phyloP scores from a whole-genome alignment of 768 basidiomycete species.

The Tulasnella sp. region DNA sequence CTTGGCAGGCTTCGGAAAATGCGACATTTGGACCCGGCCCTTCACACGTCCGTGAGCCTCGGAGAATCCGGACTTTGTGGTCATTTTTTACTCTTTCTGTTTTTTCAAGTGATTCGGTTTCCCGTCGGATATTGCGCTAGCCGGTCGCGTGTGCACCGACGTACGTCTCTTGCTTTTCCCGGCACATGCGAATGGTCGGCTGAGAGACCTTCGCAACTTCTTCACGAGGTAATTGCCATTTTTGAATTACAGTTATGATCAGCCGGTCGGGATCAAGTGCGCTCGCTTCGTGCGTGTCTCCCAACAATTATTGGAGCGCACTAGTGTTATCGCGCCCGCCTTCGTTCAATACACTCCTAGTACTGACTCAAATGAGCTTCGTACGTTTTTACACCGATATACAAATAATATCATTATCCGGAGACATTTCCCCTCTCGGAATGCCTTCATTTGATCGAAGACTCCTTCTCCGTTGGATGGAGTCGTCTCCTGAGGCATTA shows the following conservation, averaged over 20 bases:
- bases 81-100: neutral
- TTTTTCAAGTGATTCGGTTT: slow-evolving; percentile 19
- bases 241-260: neutral
- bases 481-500: too few species aligned
- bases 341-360: neutral
- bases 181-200: neutral
- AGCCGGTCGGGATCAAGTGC: slow-evolving; percentile 13
- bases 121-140: slow-evolving; percentile 14
- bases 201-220: neutral
- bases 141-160: neutral
- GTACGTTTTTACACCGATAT: neutral
- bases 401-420: slow-evolving; percentile 9
- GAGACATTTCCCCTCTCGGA: neutral
- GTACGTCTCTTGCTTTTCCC: neutral
- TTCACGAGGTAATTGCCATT: neutral
- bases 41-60: neutral
- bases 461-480: too few species aligned
- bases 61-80: neutral
- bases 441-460: neutral
- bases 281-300: slow-evolving; percentile 2
- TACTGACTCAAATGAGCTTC: neutral
- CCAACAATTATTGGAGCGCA: neutral
- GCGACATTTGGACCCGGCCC: neutral
- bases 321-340: neutral
- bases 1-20: slow-evolving; percentile 15